Conservation (phyloP, 768 basidiomycete species). For the Xanthoconium stramineum region DNA sequence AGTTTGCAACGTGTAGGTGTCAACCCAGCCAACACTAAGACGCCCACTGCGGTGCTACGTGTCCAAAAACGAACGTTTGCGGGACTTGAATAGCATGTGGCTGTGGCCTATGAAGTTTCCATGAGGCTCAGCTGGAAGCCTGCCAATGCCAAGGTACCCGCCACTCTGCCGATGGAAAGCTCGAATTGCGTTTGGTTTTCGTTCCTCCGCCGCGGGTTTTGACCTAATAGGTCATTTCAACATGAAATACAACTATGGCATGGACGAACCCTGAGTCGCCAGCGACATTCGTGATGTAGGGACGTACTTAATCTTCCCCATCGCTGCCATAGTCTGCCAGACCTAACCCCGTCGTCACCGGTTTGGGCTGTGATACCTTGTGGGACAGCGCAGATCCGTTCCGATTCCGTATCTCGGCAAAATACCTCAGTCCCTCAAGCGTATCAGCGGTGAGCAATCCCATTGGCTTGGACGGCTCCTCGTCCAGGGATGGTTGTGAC, state of each 20-base stretch:
- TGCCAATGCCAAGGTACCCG: constrained; percentile 24
- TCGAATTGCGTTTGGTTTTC: not conserved
- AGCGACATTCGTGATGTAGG: not conserved
- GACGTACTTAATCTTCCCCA: constrained; percentile 39
- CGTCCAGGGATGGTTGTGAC: constrained; percentile 26
- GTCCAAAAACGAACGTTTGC: not conserved
- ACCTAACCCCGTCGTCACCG: constrained; percentile 46
- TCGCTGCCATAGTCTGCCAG: constrained; percentile 82
- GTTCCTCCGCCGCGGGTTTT: not conserved
- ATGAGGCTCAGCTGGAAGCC: constrained; percentile 19
- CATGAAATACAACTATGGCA: constrained; percentile 5
- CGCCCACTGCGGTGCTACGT: constrained; percentile 1
- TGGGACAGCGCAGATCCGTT: constrained; percentile 37
- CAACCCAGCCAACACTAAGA: constrained; percentile 11
- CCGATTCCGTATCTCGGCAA: constrained; percentile 79
- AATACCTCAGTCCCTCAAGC: constrained; percentile 85
- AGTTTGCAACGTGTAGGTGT: constrained; percentile 21
- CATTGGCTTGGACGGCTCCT: constrained; percentile 36
- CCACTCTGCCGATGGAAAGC: constrained; percentile 7
- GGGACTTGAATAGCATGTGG: constrained; percentile 13
- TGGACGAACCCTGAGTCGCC: constrained; percentile 1
- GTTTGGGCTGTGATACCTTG: constrained; percentile 29
- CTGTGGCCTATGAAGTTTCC: constrained; percentile 23
- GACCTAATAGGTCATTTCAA: not conserved
- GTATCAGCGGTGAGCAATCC: constrained; percentile 83